These are phyloP conservation scores for Coemansia asiatica DNA, from an alignment of 192 early-diverging fungal genomes.

Conservation along the genomic window DNA sequence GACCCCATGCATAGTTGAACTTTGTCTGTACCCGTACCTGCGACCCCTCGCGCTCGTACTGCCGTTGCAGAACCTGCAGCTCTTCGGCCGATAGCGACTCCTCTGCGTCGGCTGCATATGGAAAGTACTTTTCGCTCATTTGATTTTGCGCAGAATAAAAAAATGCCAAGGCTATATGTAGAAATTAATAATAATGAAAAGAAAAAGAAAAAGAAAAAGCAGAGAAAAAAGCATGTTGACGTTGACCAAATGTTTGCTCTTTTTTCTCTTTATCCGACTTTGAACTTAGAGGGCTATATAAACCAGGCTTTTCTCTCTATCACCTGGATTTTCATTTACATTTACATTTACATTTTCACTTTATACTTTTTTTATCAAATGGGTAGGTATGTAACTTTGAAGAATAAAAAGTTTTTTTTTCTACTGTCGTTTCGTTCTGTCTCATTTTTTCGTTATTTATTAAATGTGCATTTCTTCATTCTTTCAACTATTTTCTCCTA, in stretches of 20 bases:
- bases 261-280: neutral
- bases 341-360: neutral
- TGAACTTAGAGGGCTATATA: no score
- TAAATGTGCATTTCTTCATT: neutral
- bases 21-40: conserved; percentile 82
- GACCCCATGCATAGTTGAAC: conserved; percentile 96
- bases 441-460: no score
- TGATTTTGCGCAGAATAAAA: conserved; percentile 1
- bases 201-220: conserved; percentile 1
- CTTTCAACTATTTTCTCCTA: neutral
- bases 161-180: neutral
- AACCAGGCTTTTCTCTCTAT: neutral
- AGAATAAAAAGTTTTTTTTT: no score
- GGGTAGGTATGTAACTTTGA: neutral
- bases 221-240: neutral
- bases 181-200: neutral
- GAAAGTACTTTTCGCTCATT: conserved; percentile 33
- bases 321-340: neutral
- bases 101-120: conserved; percentile 52
- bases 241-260: no score
- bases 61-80: conserved; percentile 63
- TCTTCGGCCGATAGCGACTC: conserved; percentile 36
- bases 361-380: neutral
- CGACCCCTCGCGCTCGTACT: conserved; percentile 68
- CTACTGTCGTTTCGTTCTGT: no score